phyloP scores from a whole-genome alignment of 106 monocot genomes.

The Platanthera zijinensis region DNA sequence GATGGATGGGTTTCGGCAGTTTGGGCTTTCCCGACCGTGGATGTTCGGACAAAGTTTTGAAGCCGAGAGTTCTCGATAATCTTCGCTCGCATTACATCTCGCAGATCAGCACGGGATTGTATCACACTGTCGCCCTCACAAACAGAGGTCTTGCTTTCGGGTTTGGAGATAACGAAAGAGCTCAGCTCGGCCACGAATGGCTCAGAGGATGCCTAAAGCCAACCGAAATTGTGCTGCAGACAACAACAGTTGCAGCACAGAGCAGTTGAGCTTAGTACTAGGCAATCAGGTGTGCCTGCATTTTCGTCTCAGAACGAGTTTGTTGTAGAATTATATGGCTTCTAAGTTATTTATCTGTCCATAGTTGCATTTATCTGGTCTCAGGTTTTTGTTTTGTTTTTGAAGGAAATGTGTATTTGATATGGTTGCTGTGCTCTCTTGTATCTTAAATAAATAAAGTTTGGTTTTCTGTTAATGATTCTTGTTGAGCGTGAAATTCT shows the following conservation, averaged over 20 bases:
- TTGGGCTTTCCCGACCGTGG: slow-evolving; percentile 76
- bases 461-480: neutral
- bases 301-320: neutral
- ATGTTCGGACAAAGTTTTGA: slow-evolving; percentile 82
- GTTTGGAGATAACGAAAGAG: slow-evolving; percentile 88
- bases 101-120: slow-evolving; percentile 88
- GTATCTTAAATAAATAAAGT: neutral
- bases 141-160: slow-evolving; percentile 71
- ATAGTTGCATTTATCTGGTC: neutral
- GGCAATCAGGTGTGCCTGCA: neutral
- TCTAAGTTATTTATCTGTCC: neutral
- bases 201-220: slow-evolving; percentile 69
- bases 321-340: neutral
- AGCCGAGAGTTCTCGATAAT: slow-evolving; percentile 60
- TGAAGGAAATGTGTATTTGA: neutral
- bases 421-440: neutral
- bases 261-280: slow-evolving; percentile 19
- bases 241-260: slow-evolving; percentile 24
- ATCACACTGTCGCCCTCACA: slow-evolving; percentile 87
- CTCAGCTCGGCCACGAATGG: slow-evolving; percentile 77
- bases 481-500: neutral
- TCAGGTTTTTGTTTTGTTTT: neutral
- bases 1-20: slow-evolving; percentile 97
- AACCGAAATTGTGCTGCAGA: slow-evolving; percentile 62
- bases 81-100: slow-evolving; percentile 47